phyloP scores from a whole-genome alignment of 2,329 filamentous ascomycete genomes.

The Penicillium psychrosexuale region DNA sequence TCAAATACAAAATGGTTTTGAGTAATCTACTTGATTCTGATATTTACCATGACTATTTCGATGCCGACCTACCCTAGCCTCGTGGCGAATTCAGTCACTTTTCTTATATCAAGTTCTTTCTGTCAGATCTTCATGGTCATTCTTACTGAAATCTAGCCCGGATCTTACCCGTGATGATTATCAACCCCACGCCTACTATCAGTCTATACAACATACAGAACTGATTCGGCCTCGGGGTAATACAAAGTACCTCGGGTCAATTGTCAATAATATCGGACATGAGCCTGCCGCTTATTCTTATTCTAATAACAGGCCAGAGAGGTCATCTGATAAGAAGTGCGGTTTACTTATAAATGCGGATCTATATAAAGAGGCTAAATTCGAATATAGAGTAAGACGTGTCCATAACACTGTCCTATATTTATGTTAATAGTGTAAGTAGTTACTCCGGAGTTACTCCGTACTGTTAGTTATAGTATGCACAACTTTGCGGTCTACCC shows the following conservation, averaged over 20 bases:
- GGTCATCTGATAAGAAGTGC: constrained; percentile 17
- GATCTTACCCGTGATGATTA: background rate
- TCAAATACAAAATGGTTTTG: background rate
- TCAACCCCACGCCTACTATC: constrained; percentile 6
- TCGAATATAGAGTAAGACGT: constrained; percentile 8
- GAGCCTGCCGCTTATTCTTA: background rate
- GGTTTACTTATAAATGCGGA: constrained; percentile 10
- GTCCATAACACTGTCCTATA: background rate
- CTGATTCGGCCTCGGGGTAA: background rate
- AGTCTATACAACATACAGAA: background rate
- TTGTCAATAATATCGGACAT: constrained; percentile 1
- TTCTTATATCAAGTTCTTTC: background rate
- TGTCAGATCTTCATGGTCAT: background rate
- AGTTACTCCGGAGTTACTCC: too few species aligned
- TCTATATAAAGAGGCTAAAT: constrained; percentile 16
- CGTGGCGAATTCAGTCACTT: background rate
- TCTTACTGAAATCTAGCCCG: background rate
- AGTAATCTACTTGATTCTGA: too few species aligned
- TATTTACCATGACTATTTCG: too few species aligned
- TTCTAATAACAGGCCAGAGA: background rate
- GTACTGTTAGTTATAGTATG: background rate
- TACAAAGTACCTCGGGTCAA: background rate
- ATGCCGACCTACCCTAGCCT: background rate
- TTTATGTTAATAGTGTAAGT: too few species aligned
- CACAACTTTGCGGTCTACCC: constrained; percentile 5